phyloP scores from a whole-genome alignment of 2,329 filamentous ascomycete species.

The Thyridium curvatum region DNA sequence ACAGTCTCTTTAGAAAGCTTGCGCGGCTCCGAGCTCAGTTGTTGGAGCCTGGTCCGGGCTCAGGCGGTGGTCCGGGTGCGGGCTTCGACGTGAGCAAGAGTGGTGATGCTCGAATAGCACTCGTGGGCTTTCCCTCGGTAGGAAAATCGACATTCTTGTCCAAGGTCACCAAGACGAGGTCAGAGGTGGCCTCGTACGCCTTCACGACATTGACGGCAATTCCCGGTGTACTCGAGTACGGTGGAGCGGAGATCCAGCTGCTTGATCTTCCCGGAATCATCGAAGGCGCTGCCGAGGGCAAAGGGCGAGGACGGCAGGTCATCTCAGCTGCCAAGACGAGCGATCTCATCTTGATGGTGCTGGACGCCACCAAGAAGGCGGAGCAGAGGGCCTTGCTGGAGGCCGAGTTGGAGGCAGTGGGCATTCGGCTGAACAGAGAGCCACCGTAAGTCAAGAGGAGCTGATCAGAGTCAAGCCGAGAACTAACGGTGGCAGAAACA shows the following conservation, averaged over 20 bases:
- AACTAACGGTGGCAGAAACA: slow-evolving; percentile 57
- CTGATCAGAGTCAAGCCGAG: not conserved
- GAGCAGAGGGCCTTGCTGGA: slow-evolving; percentile 89
- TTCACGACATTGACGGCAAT: slow-evolving; percentile 98
- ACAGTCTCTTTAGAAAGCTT: slow-evolving; percentile 64
- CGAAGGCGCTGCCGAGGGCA: slow-evolving; percentile 91
- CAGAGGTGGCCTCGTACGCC: slow-evolving; percentile 90
- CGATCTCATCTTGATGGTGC: slow-evolving; percentile 92
- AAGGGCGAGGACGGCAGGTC: slow-evolving; percentile 90
- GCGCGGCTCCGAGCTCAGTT: slow-evolving; percentile 91
- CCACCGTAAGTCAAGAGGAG: slow-evolving; percentile 59
- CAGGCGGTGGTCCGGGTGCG: slow-evolving; percentile 69
- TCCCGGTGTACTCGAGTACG: slow-evolving; percentile 94
- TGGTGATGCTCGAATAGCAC: slow-evolving; percentile 90
- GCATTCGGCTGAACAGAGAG: slow-evolving; percentile 85
- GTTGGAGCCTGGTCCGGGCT: slow-evolving; percentile 77
- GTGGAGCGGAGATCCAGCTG: slow-evolving; percentile 95
- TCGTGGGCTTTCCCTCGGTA: slow-evolving; percentile 98
- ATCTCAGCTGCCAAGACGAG: slow-evolving; percentile 98
- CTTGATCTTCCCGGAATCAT: slow-evolving; percentile 98
- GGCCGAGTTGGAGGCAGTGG: slow-evolving; percentile 88
- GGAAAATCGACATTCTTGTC: slow-evolving; percentile 99
- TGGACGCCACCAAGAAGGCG: slow-evolving; percentile 93
- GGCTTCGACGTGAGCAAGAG: slow-evolving; percentile 95
- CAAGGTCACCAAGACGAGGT: slow-evolving; percentile 96